A percentile compares a stretch with the other conserved stretches of the same genome.
These are phyloP conservation scores for Penicillium sp. DNA, from an alignment of 2,329 filamentous ascomycete species.

Conservation along the genomic window DNA sequence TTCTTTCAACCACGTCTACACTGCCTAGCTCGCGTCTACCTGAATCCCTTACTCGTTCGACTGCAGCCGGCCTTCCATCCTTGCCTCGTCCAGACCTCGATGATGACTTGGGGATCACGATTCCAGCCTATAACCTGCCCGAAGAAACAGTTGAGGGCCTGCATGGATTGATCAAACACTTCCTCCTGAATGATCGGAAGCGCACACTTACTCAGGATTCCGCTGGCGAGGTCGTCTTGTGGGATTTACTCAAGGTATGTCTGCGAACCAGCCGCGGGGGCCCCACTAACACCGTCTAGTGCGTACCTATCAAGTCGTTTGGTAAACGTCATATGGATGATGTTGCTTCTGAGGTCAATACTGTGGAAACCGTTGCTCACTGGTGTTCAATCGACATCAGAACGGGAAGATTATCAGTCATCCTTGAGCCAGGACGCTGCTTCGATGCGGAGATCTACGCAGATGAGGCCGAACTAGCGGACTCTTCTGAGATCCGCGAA, in stretches of 20 bases:
- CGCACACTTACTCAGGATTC: slow-evolving; percentile 91
- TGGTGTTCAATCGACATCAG: slow-evolving; percentile 97
- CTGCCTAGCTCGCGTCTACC: slow-evolving; percentile 67
- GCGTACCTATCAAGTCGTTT: slow-evolving; percentile 85
- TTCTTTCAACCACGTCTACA: slow-evolving; percentile 80
- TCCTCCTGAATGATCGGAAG: slow-evolving; percentile 86
- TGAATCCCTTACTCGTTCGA: slow-evolving; percentile 60
- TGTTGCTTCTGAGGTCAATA: slow-evolving; percentile 85
- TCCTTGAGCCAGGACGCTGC: slow-evolving; percentile 91
- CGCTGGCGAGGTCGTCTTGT: slow-evolving; percentile 89
- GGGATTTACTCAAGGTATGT: slow-evolving; percentile 83
- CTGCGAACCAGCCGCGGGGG: slow-evolving; percentile 47
- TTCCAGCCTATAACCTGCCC: slow-evolving; percentile 71
- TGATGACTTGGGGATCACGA: slow-evolving; percentile 54
- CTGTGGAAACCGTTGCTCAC: slow-evolving; percentile 83
- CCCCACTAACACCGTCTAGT: slow-evolving; percentile 58
- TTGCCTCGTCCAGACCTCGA: slow-evolving; percentile 60
- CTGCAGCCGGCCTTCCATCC: slow-evolving; percentile 58
- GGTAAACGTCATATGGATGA: slow-evolving; percentile 94
- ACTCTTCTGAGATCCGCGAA: slow-evolving; percentile 80
- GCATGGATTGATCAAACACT: slow-evolving; percentile 92
- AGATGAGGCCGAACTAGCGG: slow-evolving; percentile 78
- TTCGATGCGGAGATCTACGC: slow-evolving; percentile 98
- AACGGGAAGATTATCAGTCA: slow-evolving; percentile 87
- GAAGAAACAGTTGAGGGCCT: slow-evolving; percentile 91